These are phyloP conservation scores for Hypoxylon sp. DNA, from an alignment of 2,329 filamentous ascomycete species.

Conservation along the genomic window DNA sequence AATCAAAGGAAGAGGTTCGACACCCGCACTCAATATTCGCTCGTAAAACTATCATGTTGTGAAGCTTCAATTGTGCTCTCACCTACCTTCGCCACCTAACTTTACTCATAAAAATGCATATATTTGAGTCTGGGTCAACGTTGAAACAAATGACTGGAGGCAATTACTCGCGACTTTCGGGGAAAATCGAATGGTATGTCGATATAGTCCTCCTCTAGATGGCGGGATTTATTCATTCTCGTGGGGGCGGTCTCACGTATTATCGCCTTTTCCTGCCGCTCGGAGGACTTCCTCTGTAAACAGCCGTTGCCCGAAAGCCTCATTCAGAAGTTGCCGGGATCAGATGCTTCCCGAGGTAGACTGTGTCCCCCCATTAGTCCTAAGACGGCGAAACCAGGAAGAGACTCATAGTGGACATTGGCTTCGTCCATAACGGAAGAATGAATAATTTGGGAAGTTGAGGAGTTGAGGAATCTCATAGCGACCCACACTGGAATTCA, in stretches of 20 bases:
- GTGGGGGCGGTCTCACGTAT: not conserved
- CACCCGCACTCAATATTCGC: constrained; percentile 4
- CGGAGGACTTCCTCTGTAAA: not conserved
- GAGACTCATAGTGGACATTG: not conserved
- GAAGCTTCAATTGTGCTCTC: constrained; percentile 1
- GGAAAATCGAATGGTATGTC: not conserved
- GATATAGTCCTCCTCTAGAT: not conserved
- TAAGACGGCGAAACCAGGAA: not conserved
- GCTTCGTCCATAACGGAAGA: not conserved
- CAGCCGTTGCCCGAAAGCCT: not conserved
- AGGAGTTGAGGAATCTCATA: not conserved
- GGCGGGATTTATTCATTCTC: not conserved
- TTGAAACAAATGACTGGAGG: not conserved
- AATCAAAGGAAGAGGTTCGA: constrained; percentile 1
- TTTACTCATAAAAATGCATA: not conserved
- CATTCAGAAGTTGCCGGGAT: not conserved
- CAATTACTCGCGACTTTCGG: not conserved
- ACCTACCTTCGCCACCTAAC: not conserved
- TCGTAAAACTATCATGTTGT: not conserved
- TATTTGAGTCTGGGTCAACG: not conserved
- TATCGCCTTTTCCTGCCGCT: not conserved
- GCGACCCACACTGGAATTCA: not conserved
- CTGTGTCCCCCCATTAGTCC: not conserved
- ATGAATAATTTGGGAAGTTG: not conserved
- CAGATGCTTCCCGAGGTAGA: not conserved